Evolutionary conservation across 2,329 filamentous ascomycete genomes (phyloP).

Genomic region (Exophiala sp.): DNA sequence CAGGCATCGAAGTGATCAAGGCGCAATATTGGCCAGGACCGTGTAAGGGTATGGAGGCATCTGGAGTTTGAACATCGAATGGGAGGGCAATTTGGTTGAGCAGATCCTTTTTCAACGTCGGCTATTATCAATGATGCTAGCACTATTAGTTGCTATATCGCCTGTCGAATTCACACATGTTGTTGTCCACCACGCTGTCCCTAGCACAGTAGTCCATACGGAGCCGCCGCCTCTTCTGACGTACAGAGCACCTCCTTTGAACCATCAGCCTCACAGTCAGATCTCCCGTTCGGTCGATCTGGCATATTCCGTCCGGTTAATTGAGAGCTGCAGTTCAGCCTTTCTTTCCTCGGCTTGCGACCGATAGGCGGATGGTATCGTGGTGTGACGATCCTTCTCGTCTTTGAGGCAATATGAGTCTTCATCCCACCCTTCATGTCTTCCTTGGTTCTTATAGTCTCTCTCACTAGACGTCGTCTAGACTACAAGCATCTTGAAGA

Average conservation of each 20-base stretch:
- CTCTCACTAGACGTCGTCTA: no score
- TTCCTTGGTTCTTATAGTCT: no score
- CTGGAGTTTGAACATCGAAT: background rate
- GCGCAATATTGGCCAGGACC: conserved; percentile 3
- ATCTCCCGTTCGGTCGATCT: background rate
- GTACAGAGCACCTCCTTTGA: background rate
- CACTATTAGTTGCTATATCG: conserved; percentile 2
- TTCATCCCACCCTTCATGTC: no score
- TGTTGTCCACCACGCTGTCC: background rate
- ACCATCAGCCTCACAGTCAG: background rate
- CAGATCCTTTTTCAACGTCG: background rate
- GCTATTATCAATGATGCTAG: background rate
- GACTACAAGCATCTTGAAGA: no score
- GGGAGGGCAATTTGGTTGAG: background rate
- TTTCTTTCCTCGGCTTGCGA: background rate
- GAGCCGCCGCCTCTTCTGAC: background rate
- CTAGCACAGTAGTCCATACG: no score
- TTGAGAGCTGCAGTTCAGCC: background rate
- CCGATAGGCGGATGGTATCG: background rate
- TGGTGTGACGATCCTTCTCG: no score
- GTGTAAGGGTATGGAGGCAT: background rate
- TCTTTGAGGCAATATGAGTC: no score
- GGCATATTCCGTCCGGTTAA: background rate
- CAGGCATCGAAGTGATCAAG: conserved; percentile 10
- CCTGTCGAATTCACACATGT: background rate